These are phyloP conservation scores for Triticum dicoccoides DNA, from an alignment of 176 grass and related monocot species.

Conservation along the genomic window DNA sequence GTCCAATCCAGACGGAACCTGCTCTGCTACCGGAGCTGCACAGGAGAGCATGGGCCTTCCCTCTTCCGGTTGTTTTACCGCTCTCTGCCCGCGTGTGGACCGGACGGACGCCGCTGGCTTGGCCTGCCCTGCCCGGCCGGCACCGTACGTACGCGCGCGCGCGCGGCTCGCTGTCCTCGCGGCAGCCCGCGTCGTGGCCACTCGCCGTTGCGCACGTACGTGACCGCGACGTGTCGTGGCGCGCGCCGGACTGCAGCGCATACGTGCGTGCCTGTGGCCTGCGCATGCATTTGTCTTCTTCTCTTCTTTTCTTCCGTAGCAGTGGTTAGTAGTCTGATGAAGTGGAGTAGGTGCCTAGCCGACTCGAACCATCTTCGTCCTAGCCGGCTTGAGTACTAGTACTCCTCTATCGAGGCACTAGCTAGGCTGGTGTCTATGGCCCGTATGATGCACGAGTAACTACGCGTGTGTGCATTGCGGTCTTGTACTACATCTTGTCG, in stretches of 20 bases:
- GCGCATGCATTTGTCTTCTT: no score
- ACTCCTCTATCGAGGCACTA: not conserved
- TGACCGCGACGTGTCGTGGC: not conserved
- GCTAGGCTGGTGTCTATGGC: no score
- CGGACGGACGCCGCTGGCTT: no score
- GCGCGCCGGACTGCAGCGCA: not conserved
- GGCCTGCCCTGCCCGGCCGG: no score
- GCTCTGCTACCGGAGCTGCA: not conserved
- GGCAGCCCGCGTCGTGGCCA: not conserved
- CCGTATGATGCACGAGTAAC: not conserved
- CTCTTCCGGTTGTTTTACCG: not conserved
- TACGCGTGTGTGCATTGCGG: not conserved
- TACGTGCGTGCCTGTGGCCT: not conserved
- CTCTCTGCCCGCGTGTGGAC: not conserved
- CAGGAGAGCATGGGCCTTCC: no score
- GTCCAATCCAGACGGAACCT: not conserved
- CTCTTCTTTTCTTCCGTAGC: no score
- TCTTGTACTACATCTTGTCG: constrained; percentile 11
- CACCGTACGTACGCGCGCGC: no score
- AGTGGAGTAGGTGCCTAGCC: no score
- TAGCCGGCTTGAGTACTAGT: no score
- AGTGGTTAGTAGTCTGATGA: no score
- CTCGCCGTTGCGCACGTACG: not conserved
- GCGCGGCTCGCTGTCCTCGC: no score
- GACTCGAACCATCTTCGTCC: not conserved